These are phyloP conservation scores for Neopestalotiopsis sp. DNA, from an alignment of 2,329 filamentous ascomycete genomes.

Conservation along the genomic window DNA sequence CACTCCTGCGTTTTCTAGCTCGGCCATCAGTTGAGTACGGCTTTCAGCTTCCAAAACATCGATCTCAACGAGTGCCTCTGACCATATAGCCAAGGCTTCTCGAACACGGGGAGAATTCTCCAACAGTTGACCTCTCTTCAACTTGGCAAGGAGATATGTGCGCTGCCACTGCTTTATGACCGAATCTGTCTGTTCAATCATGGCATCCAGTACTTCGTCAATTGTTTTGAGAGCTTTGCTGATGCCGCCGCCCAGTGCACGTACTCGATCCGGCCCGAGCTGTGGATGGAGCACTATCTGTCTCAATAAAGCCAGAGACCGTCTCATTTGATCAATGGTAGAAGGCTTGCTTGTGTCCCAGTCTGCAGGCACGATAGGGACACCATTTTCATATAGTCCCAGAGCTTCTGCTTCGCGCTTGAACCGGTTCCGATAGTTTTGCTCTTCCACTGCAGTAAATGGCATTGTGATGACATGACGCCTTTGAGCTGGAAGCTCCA, in stretches of 20 bases:
- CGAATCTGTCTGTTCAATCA: conserved; percentile 86
- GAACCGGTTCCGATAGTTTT: conserved; percentile 82
- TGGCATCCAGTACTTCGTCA: conserved; percentile 83
- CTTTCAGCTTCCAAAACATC: conserved; percentile 65
- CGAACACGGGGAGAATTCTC: conserved; percentile 74
- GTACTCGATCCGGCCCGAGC: conserved; percentile 71
- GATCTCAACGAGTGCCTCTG: conserved; percentile 57
- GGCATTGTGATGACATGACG: conserved; percentile 88
- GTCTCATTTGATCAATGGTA: conserved; percentile 74
- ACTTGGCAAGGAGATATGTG: conserved; percentile 63
- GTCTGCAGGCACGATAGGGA: conserved; percentile 58
- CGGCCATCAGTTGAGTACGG: conserved; percentile 63
- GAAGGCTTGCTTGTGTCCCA: conserved; percentile 68
- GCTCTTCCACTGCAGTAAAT: conserved; percentile 88
- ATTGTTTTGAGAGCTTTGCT: conserved; percentile 78
- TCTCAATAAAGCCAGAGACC: conserved; percentile 77
- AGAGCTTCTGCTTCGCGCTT: conserved; percentile 75
- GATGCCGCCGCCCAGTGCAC: conserved; percentile 62
- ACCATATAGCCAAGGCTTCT: conserved; percentile 75
- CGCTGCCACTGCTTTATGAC: conserved; percentile 73
- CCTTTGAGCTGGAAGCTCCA: conserved; percentile 81
- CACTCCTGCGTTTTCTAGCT: conserved; percentile 47
- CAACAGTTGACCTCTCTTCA: conserved; percentile 77
- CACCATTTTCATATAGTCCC: conserved; percentile 68
- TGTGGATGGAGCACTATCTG: conserved; percentile 88